A percentile compares a stretch with the other conserved stretches of the same genome.
These are phyloP conservation scores for Extremus antarcticus DNA, from an alignment of 495 filamentous ascomycete species.

Conservation along the genomic window DNA sequence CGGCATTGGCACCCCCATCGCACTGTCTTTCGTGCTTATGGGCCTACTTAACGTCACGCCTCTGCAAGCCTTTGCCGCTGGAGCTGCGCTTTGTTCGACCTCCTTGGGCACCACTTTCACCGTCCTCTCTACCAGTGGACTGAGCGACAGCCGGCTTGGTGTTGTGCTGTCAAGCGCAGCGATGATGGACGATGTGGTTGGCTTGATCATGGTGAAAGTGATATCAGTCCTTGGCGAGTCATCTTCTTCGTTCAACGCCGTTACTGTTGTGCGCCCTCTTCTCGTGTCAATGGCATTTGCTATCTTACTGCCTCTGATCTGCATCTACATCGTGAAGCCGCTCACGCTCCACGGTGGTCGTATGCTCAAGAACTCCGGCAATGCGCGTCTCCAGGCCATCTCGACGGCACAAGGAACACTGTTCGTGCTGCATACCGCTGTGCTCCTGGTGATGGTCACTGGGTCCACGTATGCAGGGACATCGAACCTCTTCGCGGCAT, in stretches of 20 bases:
- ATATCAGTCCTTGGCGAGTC: conserved; percentile 40
- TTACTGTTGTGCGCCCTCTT: conserved; percentile 47
- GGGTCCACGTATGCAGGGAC: conserved; percentile 52
- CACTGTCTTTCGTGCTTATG: conserved; percentile 51
- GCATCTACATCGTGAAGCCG: conserved; percentile 36
- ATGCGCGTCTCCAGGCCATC: conserved; percentile 19
- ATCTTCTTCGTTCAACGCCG: conserved; percentile 27
- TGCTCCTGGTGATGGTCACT: conserved; percentile 46
- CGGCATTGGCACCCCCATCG: conserved; percentile 56
- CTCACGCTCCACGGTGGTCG: conserved; percentile 12
- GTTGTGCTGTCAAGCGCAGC: conserved; percentile 60
- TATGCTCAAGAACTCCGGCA: not conserved
- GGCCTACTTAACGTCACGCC: conserved; percentile 33
- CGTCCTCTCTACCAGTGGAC: conserved; percentile 48
- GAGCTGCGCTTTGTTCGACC: conserved; percentile 66
- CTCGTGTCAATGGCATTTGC: conserved; percentile 48
- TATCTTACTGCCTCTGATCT: conserved; percentile 36
- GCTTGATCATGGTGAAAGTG: conserved; percentile 68
- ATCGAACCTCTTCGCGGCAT: conserved; percentile 60
- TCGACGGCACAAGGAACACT: not conserved
- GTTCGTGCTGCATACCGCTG: conserved; percentile 26
- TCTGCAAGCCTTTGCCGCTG: conserved; percentile 61
- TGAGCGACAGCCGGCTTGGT: conserved; percentile 53
- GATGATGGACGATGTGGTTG: conserved; percentile 75
- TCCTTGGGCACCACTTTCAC: conserved; percentile 71